A percentile compares a stretch with the other conserved stretches of the same genome.
These are phyloP conservation scores for Potentilla sterilis DNA, from an alignment of 306 rosid species.

Conservation along the genomic window DNA sequence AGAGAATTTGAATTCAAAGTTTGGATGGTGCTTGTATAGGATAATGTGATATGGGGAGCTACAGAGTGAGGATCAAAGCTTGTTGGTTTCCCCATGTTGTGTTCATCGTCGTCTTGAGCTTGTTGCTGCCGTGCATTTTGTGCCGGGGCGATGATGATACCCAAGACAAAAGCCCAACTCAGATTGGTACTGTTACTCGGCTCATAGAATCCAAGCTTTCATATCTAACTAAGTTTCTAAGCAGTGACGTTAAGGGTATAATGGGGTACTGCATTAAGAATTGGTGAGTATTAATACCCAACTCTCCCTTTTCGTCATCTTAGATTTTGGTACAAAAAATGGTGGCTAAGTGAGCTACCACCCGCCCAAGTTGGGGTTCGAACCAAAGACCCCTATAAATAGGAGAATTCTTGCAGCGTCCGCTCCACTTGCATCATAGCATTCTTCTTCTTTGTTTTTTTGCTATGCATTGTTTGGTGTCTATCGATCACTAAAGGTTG, in stretches of 20 bases:
- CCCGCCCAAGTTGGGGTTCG: too few species aligned
- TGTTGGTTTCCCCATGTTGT: constrained; percentile 26
- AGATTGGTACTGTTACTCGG: constrained; percentile 34
- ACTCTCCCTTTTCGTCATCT: neutral
- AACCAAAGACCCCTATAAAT: too few species aligned
- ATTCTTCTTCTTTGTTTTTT: neutral
- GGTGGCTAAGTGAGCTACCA: too few species aligned
- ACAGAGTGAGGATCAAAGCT: constrained; percentile 36
- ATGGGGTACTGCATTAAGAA: constrained; percentile 68
- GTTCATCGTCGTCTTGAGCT: constrained; percentile 27
- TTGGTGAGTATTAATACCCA: constrained; percentile 38
- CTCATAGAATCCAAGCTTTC: constrained; percentile 41
- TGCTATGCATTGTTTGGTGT: neutral
- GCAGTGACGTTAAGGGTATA: constrained; percentile 36
- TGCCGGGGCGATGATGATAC: constrained; percentile 37
- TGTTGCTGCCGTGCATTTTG: constrained; percentile 26
- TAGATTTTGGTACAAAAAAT: too few species aligned
- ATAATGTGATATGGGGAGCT: constrained; percentile 29
- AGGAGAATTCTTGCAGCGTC: too few species aligned
- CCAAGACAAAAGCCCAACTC: constrained; percentile 20
- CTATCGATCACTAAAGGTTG: neutral
- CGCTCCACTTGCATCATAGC: too few species aligned
- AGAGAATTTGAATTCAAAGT: neutral
- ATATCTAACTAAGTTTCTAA: constrained; percentile 40
- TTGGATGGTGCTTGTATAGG: constrained; percentile 26